These are phyloP conservation scores for Helianthus annuus DNA, from an alignment of 129 eudicot species.

Conservation along the genomic window HanXRQr2.0-SUNRISE NC_035439.2:143535637-143536136, in stretches of 20 bases:
- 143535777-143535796: too few species aligned
- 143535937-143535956: constrained; percentile 62
- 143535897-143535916: constrained; percentile 43
- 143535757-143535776: too few species aligned
- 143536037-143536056: constrained; percentile 27
- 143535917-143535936: constrained; percentile 27
- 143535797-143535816: too few species aligned
- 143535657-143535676: too few species aligned
- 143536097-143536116: constrained; percentile 46
- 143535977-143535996: constrained; percentile 83
- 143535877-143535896: constrained; percentile 21
- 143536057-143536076: constrained; percentile 59
- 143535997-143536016: constrained; percentile 34
- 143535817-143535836: too few species aligned
- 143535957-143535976: constrained; percentile 45
- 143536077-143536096: constrained; percentile 48
- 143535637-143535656: too few species aligned
- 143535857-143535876: constrained; percentile 40
- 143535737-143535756: too few species aligned
- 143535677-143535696: too few species aligned
- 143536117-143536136: constrained; percentile 64
- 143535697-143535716: too few species aligned
- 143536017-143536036: constrained; percentile 29
- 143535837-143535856: constrained; percentile 24
- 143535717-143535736: too few species aligned